Base-by-base conservation (phyloP, 1,284 basidiomycete genomes). In the Fomitopsis palustris region DNA sequence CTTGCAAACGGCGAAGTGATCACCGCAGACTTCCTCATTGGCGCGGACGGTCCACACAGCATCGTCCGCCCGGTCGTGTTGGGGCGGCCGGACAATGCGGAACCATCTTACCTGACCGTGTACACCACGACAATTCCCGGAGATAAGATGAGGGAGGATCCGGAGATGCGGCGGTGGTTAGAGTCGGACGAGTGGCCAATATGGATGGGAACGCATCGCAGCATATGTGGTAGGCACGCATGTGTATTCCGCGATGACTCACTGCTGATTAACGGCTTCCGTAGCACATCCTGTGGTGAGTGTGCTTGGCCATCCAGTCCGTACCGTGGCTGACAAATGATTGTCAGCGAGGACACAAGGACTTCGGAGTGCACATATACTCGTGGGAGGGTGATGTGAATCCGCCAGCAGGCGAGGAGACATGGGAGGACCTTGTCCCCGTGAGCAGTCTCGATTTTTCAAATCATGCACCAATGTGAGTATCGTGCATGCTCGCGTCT, bases 1-100 rank as follows among this genome's bases (percentile, higher is more conserved):
- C 68, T 78, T 38, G 68, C 67, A 16, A 72, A 69, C 33, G 77
- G 77, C 39, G 70, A 73, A 33, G 67, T 72, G n/a, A 63, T 78
- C 51, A 62, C 68, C 12, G 73, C 74, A 14, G 77, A 79, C 62
- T 69, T 78, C 39, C 66, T 79, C 60, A 67, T 79, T 38, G 78
- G 77, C 25, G 76, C 77, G 1, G 78, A 79, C 55, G 76, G 77
- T 9, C 72, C 72, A 54, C 70, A 66, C 39, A 72, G 70, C 35
- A 52, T 64, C 6, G 69, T 74, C 25, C 69, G 75, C 23, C 61
- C 69, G 16, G 63, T 69, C 3, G 66, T 77, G 14, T 60, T 66
- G 21, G 63, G 57, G 25, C 53, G 62, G 3, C 63, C 57, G 9
- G 62, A 66, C n/a, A 49, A 64, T 10, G 60, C 62, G 10, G 53